Evolutionary conservation across 305 asterid species (phyloP).

Genomic region (Solanum hybrid): DNA sequence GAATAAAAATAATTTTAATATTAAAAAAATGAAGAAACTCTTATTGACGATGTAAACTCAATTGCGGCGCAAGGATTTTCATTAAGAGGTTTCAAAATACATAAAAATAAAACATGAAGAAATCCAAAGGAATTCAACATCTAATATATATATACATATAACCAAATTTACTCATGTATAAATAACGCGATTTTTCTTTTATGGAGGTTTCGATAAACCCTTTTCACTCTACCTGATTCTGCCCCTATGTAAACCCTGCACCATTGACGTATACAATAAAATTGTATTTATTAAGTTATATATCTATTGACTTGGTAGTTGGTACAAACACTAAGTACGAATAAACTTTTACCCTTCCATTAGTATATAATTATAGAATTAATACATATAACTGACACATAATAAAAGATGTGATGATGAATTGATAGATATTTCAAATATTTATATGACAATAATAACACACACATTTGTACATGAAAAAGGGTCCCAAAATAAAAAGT

Average conservation of each 20-base stretch:
- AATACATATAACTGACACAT: background rate
- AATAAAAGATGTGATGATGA: background rate
- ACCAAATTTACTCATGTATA: no score
- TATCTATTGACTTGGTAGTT: background rate
- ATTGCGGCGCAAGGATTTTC: background rate
- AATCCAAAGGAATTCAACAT: background rate
- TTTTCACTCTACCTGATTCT: background rate
- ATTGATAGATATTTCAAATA: background rate
- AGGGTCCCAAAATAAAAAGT: background rate
- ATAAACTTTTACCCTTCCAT: background rate
- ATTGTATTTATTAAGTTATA: background rate
- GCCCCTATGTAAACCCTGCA: background rate
- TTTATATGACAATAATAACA: background rate
- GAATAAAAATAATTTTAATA: no score
- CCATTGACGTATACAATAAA: background rate
- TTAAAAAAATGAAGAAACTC: no score
- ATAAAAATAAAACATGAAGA: no score
- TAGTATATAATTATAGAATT: background rate
- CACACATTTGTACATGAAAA: background rate
- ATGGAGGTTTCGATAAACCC: background rate
- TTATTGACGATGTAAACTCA: background rate
- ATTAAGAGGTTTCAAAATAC: no score
- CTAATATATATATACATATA: no score
- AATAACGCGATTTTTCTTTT: no score
- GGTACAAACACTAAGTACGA: background rate